Conservation (phyloP, 495 filamentous ascomycete genomes). For the Daldinia vernicosa region DNA sequence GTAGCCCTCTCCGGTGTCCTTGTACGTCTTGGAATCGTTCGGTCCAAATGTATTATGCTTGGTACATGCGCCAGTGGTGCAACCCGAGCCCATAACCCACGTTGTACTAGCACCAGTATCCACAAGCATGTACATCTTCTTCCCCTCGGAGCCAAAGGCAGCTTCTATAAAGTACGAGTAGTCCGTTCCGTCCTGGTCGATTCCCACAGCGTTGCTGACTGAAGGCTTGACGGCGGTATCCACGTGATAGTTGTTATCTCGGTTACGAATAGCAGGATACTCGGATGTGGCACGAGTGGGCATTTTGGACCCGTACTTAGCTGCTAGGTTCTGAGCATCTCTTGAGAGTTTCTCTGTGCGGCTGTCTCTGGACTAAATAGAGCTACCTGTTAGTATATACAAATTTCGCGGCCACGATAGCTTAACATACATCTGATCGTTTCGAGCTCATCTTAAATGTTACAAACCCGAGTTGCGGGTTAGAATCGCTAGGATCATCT, state of each 20-base stretch:
- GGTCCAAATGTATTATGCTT: conserved; percentile 73
- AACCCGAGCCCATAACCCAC: conserved; percentile 78
- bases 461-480: conserved; percentile 31
- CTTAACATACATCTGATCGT: conserved; percentile 32
- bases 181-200: conserved; percentile 80
- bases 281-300: conserved; percentile 8
- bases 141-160: conserved; percentile 69
- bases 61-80: conserved; percentile 67
- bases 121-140: conserved; percentile 75
- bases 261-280: conserved; percentile 37
- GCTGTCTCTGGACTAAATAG: conserved; percentile 13
- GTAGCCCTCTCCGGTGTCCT: conserved; percentile 59
- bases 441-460: conserved; percentile 44
- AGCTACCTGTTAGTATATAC: conserved; percentile 23
- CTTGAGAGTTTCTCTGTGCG: conserved; percentile 27
- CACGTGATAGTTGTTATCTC: conserved; percentile 64
- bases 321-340: conserved; percentile 28
- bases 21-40: conserved; percentile 65
- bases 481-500: not conserved
- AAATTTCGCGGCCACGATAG: not conserved
- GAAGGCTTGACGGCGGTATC: conserved; percentile 63
- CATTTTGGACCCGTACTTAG: conserved; percentile 30
- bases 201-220: conserved; percentile 64
- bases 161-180: conserved; percentile 79
- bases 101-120: conserved; percentile 82